Evolutionary conservation across 2,329 filamentous ascomycete genomes (phyloP).

Genomic region (Endocalyx cinctus): DNA sequence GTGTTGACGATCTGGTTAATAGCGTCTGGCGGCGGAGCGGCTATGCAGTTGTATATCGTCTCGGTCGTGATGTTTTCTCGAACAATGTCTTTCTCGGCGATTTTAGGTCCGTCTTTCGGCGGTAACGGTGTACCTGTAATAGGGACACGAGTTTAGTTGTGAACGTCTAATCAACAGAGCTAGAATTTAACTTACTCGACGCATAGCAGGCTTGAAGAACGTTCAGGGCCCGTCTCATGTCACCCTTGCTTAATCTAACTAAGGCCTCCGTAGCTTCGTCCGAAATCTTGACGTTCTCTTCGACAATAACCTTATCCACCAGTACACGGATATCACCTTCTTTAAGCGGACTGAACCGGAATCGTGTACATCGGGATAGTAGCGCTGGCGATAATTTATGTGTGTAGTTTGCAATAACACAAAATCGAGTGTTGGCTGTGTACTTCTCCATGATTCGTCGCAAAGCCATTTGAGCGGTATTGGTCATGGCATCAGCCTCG

Average conservation of each 20-base stretch:
- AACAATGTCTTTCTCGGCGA: constrained; percentile 60
- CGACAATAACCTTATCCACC: constrained; percentile 84
- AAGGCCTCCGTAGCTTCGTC: constrained; percentile 77
- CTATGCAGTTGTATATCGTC: constrained; percentile 96
- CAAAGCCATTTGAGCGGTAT: constrained; percentile 94
- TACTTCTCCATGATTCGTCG: constrained; percentile 99
- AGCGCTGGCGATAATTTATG: constrained; percentile 94
- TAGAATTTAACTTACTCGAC: constrained; percentile 58
- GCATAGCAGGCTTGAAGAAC: constrained; percentile 96
- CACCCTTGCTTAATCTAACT: constrained; percentile 83
- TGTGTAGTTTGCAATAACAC: constrained; percentile 97
- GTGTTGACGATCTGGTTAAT: constrained; percentile 81
- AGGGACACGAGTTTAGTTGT: constrained; percentile 7
- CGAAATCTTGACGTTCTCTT: constrained; percentile 81
- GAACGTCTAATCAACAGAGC: constrained; percentile 1
- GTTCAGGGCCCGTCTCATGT: constrained; percentile 93
- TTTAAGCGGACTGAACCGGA: constrained; percentile 91
- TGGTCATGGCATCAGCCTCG: constrained; percentile 99
- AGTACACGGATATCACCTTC: constrained; percentile 78
- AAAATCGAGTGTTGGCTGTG: constrained; percentile 95
- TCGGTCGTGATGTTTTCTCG: constrained; percentile 81
- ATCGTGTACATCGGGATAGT: constrained; percentile 87
- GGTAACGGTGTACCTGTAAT: constrained; percentile 61
- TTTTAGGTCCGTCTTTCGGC: constrained; percentile 53
- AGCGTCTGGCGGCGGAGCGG: constrained; percentile 85